Evolutionary conservation across 345 rosid species (phyloP), one percentile per base, ranked within the genome.

Genomic region (Adansonia digitata): DNA sequence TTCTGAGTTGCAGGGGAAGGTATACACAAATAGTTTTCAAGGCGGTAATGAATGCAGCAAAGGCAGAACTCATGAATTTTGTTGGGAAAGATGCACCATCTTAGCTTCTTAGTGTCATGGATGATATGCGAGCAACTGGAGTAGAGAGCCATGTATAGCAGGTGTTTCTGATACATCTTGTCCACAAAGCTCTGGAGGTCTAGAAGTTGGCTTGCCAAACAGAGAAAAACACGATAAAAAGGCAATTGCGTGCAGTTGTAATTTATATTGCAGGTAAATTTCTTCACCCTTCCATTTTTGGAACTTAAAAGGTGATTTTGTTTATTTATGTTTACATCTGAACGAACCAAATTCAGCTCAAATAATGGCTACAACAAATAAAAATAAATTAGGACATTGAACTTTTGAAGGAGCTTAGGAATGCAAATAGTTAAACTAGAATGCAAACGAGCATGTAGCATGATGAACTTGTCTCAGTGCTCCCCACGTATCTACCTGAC

Each of bases 1-100:
- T 53, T 15, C 35, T 55, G 64, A 53, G 12, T 39, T 56, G 65
- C 76, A 73, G 76, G 76, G 55, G 31, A 72, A 57, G 98, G 79
- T 92, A 94, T 77, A 82, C 64, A 57, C 81, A 84, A 12, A 77
- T 88, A 49, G 97, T 91, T 63, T 92, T 94, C 79, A 80, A 86
- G 66, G 88, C 75, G 29, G 71, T 94, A 70, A 91, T 91, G 88
- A 92, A 92, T 76, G 97, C 95, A 15, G 98, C 98, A 12, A 88
- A 85, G 85, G 78, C 84, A 62, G 98, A 92, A 80, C 87, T 92
- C 46, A 55, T 87, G 77, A 89, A 79, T 57, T 74, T 59, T 77
- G 87, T 72, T 0, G 85, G 91, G 56, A 87, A 84, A 77, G 85
- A 83, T 43, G 78, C 66, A 13, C 64, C n/a, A n/a, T n/a, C 65